Evolutionary conservation across 225 moss, liverwort and hornwort genomes (phyloP).

Genomic region (Lunularia cruciata): DNA sequence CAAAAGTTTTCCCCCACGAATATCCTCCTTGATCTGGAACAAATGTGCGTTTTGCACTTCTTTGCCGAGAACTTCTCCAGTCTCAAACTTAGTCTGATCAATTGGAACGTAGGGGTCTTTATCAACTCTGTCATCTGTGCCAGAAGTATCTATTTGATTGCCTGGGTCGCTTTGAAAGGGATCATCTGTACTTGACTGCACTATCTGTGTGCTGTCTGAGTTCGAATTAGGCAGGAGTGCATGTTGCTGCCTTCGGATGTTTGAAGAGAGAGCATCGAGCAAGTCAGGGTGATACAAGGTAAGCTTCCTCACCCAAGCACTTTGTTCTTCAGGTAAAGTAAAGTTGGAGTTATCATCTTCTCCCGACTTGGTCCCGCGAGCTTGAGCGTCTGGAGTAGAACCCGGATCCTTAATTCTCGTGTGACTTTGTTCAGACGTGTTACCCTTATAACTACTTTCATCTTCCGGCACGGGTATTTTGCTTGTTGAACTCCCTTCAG

Average conservation of each 20-base stretch:
- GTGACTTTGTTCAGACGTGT: neutral
- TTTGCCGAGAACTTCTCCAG: slow-evolving; percentile 59
- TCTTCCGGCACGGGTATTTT: slow-evolving; percentile 2
- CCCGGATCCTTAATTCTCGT: neutral
- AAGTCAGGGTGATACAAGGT: slow-evolving; percentile 81
- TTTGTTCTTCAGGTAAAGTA: slow-evolving; percentile 55
- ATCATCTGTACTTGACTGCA: neutral
- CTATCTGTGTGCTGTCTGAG: neutral
- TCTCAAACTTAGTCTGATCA: slow-evolving; percentile 38
- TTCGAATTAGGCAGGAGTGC: slow-evolving; percentile 18
- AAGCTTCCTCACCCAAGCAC: slow-evolving; percentile 63
- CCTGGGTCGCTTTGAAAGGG: slow-evolving; percentile 37
- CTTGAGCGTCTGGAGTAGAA: slow-evolving; percentile 14
- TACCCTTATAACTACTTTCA: neutral
- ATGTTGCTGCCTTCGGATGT: slow-evolving; percentile 71
- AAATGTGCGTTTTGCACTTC: slow-evolving; percentile 86
- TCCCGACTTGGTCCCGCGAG: slow-evolving; percentile 13
- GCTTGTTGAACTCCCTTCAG: neutral
- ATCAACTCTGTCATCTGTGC: slow-evolving; percentile 2
- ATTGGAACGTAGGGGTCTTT: neutral
- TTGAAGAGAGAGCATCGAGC: slow-evolving; percentile 70
- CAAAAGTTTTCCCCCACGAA: slow-evolving; percentile 52
- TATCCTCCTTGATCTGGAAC: slow-evolving; percentile 61
- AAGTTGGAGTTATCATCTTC: slow-evolving; percentile 29
- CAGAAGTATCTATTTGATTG: slow-evolving; percentile 11